A percentile compares a stretch with the other conserved stretches of the same genome.
Evolutionary conservation across 2,329 filamentous ascomycete species (phyloP).

Genomic region (Alternaria tenuissima): DNA sequence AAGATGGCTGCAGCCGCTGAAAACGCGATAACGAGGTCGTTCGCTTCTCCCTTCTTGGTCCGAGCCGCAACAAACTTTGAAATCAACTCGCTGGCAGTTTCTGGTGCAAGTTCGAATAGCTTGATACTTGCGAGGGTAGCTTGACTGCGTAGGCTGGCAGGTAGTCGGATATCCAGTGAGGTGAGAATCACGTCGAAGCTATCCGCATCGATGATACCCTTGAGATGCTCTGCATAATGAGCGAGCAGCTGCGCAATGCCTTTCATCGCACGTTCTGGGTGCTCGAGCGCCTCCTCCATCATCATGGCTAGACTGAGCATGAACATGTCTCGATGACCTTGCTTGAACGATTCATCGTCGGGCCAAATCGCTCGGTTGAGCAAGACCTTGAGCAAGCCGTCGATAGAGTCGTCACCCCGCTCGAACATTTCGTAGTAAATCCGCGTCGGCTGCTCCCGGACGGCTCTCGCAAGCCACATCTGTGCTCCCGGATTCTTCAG

Average conservation of each 20-base stretch:
- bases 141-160: constrained; percentile 77
- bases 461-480: constrained; percentile 49
- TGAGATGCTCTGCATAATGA: constrained; percentile 62
- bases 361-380: constrained; percentile 55
- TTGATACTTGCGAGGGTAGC: constrained; percentile 84
- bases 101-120: constrained; percentile 78
- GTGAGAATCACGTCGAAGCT: constrained; percentile 86
- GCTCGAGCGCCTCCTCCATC: constrained; percentile 87
- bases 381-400: constrained; percentile 53
- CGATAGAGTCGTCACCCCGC: constrained; percentile 57
- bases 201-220: constrained; percentile 73
- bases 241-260: constrained; percentile 67
- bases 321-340: constrained; percentile 66
- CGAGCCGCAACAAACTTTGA: constrained; percentile 77
- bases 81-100: constrained; percentile 74
- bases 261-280: constrained; percentile 68
- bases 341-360: constrained; percentile 54
- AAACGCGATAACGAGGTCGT: constrained; percentile 90
- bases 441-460: constrained; percentile 52
- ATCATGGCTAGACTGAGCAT: constrained; percentile 84
- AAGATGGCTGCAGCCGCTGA: constrained; percentile 91
- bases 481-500: constrained; percentile 50
- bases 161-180: constrained; percentile 84
- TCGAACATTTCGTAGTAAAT: constrained; percentile 56
- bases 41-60: constrained; percentile 77